Evolutionary conservation across 495 filamentous ascomycete species (phyloP).

Genomic region (Daldinia grandis): DNA sequence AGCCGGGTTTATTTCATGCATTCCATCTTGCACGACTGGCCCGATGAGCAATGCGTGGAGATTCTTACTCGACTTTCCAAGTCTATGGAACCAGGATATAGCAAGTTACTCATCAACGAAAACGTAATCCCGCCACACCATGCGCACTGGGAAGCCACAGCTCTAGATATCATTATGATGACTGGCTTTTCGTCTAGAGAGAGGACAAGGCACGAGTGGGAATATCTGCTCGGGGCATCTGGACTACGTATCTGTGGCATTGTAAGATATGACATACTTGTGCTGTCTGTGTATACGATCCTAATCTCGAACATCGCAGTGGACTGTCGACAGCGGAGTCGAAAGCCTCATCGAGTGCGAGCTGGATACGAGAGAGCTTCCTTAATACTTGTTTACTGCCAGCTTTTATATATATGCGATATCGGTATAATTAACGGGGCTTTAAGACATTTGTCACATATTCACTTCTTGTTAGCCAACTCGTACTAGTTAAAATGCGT

Average conservation of each 20-base stretch:
- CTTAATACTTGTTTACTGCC: too few species aligned
- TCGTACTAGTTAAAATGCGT: too few species aligned
- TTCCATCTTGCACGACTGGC: not conserved
- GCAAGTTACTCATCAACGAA: constrained; percentile 17
- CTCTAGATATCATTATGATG: constrained; percentile 12
- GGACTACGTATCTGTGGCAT: not conserved
- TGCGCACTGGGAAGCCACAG: constrained; percentile 7
- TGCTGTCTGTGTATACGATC: not conserved
- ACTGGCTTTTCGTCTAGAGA: constrained; percentile 1
- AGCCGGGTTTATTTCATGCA: not conserved
- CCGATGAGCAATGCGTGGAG: not conserved
- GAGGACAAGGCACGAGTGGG: constrained; percentile 8
- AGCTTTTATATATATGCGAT: too few species aligned
- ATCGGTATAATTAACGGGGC: too few species aligned
- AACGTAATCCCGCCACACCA: constrained; percentile 5
- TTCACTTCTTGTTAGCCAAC: too few species aligned
- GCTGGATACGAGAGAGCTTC: not conserved
- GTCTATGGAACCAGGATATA: not conserved
- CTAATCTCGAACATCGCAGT: not conserved
- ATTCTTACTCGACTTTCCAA: not conserved
- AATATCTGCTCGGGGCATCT: not conserved
- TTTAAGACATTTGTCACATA: too few species aligned
- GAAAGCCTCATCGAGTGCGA: not conserved
- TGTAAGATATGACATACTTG: not conserved
- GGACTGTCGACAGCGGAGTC: not conserved